Evolutionary conservation across 208 protist species (phyloP).

Genomic region (Kentomonas sorsogonicus): DNA sequence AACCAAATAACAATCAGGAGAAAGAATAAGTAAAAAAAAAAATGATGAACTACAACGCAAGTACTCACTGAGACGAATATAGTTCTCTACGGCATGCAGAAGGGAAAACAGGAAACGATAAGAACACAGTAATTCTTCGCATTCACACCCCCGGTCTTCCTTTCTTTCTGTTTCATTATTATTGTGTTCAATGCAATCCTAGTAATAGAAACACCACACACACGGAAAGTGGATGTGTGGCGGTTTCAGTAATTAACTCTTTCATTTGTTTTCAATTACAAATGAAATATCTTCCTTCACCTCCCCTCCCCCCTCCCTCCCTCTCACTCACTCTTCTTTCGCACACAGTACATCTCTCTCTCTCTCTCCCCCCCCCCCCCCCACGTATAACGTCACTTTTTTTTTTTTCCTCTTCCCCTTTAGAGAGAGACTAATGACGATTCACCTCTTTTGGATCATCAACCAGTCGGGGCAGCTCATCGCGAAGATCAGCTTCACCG

Average conservation of each 20-base stretch:
- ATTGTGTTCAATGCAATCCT: not conserved
- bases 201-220: not conserved
- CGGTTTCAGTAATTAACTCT: not conserved
- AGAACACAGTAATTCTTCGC: no score
- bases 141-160: no score
- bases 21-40: no score
- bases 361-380: not conserved
- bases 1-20: constrained; percentile 2
- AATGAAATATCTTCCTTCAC: not conserved
- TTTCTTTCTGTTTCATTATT: not conserved
- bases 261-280: not conserved
- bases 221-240: not conserved
- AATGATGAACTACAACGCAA: no score
- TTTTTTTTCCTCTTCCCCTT: no score
- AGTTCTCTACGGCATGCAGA: no score
- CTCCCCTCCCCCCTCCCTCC: constrained; percentile 3
- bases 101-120: no score
- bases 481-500: constrained; percentile 64
- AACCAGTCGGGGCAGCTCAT: constrained; percentile 86
- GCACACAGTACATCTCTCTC: not conserved
- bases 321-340: no score
- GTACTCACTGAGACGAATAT: no score
- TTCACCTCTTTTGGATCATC: constrained; percentile 85
- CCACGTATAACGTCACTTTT: not conserved
- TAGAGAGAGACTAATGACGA: constrained; percentile 27